phyloP scores from a whole-genome alignment of 139 green algal species.

The Haematococcus sp. region DNA sequence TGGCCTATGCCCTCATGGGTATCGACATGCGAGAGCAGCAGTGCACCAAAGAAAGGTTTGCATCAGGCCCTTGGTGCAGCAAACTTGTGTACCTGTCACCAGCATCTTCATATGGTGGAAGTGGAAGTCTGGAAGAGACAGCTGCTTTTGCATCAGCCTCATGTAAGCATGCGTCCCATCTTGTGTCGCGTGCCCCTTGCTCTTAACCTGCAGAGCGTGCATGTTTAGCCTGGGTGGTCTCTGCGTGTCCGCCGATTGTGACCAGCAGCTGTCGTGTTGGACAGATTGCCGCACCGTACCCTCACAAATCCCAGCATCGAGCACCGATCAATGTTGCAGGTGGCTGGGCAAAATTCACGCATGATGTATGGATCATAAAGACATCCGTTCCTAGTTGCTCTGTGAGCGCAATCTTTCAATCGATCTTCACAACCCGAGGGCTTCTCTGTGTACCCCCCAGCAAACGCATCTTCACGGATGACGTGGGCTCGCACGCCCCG shows the following conservation, averaged over 20 bases:
- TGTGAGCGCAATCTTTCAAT: not conserved
- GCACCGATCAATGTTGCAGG: not conserved
- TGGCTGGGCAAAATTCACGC: not conserved
- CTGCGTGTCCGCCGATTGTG: not conserved
- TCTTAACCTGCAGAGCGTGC: not conserved
- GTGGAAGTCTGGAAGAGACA: not conserved
- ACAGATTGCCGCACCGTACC: not conserved
- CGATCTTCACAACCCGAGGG: not conserved
- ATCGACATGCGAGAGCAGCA: not conserved
- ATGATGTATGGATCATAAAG: conserved; percentile 7
- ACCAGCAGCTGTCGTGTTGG: not conserved
- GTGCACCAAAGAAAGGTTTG: not conserved
- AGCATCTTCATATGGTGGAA: not conserved
- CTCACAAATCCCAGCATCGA: not conserved
- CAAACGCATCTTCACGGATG: no score
- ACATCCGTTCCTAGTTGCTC: conserved; percentile 1
- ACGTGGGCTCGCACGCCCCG: no score
- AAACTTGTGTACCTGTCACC: not conserved
- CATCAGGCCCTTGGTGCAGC: not conserved
- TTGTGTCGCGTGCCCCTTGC: not conserved
- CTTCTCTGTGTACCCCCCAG: conserved; percentile 8
- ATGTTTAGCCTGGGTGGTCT: not conserved
- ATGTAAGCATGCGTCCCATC: no score
- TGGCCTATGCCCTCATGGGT: not conserved
- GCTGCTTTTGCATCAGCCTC: not conserved